Evolutionary conservation across 768 basidiomycete genomes (phyloP), one percentile per base, ranked within the genome.

Genomic region (Mycena crocata): DNA sequence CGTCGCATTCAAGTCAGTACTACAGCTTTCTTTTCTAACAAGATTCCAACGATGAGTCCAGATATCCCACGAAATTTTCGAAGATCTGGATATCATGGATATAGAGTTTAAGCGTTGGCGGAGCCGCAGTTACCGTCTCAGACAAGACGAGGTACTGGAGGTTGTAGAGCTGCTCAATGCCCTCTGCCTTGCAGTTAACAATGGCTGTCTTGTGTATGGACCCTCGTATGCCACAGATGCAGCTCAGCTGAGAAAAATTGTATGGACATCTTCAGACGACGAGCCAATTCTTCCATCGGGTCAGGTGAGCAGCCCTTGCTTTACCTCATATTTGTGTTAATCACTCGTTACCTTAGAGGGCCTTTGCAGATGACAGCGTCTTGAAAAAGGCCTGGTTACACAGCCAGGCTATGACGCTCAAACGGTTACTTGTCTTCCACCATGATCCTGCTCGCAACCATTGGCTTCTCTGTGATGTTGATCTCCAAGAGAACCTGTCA

Each of bases 61-160:
- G 40, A 42, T 42, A 6, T 42, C 40, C 9, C 40, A 42, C n/a
- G 5, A 17, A 5, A 21, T 42, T 21, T 21, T 8, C 1, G 58
- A 60, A 31, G 58, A 60, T 12, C 26, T 60, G 12, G 48, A 60
- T 40, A 50, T 60, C 1, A 2, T 60, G 26, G 48, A 60, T 26
- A 50, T 60, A 10, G n/a, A 60, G 13, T 60, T 37, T 23, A 13
- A 40, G 3, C 48, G 48, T 12, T 60, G 58, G 48, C 9, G 8
- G 12, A 5, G 8, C 7, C 26, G 3, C 5, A n/a, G 5, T 2
- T 51, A 60, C 46, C 15, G 12, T 9, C 15, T 40, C 1, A 46
- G 58, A 1, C 24, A 35, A 12, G 58, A 60, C 26, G 58, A 60
- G 42, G 35, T 39, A 7, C 23, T 37, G 3, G 48, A 60, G 19